Evolutionary conservation across 441 rosid species (phyloP).

Genomic region (Syzygium malaccense): DNA sequence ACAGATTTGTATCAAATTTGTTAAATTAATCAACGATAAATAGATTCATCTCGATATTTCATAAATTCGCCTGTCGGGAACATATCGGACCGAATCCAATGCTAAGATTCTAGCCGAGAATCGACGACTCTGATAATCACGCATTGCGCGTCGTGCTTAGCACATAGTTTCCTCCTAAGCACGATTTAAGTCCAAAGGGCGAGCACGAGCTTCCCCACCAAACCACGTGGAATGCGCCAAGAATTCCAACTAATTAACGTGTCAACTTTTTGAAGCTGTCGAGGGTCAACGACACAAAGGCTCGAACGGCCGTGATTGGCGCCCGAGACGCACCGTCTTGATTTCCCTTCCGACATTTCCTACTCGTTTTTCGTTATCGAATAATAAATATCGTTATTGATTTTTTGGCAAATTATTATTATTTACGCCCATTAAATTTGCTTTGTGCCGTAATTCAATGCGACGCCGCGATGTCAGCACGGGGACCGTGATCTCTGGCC

Average conservation of each 20-base stretch:
- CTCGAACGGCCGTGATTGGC: conserved; percentile 40
- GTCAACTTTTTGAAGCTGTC: not conserved
- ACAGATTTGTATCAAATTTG: not conserved
- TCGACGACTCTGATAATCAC: not conserved
- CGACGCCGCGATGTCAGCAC: conserved; percentile 41
- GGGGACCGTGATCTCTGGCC: conserved; percentile 29
- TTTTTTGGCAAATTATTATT: not conserved
- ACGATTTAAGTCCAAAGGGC: not conserved
- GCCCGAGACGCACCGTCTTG: conserved; percentile 11
- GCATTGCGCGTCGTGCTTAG: not conserved
- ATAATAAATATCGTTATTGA: no score
- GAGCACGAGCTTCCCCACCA: not conserved
- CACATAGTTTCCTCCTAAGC: not conserved
- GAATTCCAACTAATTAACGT: not conserved
- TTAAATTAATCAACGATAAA: not conserved
- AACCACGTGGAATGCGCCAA: not conserved
- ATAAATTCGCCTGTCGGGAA: not conserved
- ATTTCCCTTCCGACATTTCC: not conserved
- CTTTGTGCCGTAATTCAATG: not conserved
- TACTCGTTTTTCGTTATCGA: not conserved
- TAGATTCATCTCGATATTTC: not conserved
- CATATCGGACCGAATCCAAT: not conserved
- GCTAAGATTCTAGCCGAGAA: not conserved
- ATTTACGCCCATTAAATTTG: not conserved
- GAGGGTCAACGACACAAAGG: not conserved